Evolutionary conservation across 257 asterid species (phyloP).

Genomic region (Verbena officinalis): DNA sequence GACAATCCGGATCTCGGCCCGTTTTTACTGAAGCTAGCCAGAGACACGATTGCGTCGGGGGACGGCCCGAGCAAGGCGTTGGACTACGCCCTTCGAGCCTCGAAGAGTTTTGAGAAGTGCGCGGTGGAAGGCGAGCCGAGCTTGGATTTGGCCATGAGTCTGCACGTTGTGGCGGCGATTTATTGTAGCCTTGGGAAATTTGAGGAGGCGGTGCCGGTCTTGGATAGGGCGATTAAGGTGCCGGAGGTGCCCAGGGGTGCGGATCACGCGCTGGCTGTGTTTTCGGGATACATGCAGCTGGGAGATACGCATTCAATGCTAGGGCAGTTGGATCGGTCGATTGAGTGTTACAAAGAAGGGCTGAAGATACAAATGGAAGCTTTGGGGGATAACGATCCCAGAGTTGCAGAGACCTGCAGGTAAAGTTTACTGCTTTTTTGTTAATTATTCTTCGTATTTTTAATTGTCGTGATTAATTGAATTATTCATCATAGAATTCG

Average conservation of each 20-base stretch:
- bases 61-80: slow-evolving; percentile 87
- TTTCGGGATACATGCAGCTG: slow-evolving; percentile 93
- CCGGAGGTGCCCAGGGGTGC: slow-evolving; percentile 86
- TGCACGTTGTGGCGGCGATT: slow-evolving; percentile 97
- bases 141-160: slow-evolving; percentile 93
- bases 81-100: slow-evolving; percentile 86
- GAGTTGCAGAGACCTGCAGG: slow-evolving; percentile 98
- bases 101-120: slow-evolving; percentile 81
- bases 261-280: slow-evolving; percentile 95
- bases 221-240: slow-evolving; percentile 86
- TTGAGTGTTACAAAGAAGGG: slow-evolving; percentile 84
- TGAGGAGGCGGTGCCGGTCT: slow-evolving; percentile 89
- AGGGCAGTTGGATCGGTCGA: slow-evolving; percentile 94
- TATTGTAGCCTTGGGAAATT: slow-evolving; percentile 89
- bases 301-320: slow-evolving; percentile 98
- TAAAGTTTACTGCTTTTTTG: slow-evolving; percentile 19
- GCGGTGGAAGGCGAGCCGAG: slow-evolving; percentile 76
- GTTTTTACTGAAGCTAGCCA: slow-evolving; percentile 75
- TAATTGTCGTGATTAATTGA: not conserved
- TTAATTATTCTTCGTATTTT: not conserved
- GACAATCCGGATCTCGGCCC: slow-evolving; percentile 99
- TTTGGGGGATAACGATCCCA: slow-evolving; percentile 88
- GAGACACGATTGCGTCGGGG: slow-evolving; percentile 93
- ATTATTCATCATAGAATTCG: not conserved
- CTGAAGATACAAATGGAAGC: slow-evolving; percentile 91